A percentile compares a stretch with the other conserved stretches of the same genome.
phyloP scores from a whole-genome alignment of 2,329 filamentous ascomycete species.

The Colletotrichum plurivorum region DNA sequence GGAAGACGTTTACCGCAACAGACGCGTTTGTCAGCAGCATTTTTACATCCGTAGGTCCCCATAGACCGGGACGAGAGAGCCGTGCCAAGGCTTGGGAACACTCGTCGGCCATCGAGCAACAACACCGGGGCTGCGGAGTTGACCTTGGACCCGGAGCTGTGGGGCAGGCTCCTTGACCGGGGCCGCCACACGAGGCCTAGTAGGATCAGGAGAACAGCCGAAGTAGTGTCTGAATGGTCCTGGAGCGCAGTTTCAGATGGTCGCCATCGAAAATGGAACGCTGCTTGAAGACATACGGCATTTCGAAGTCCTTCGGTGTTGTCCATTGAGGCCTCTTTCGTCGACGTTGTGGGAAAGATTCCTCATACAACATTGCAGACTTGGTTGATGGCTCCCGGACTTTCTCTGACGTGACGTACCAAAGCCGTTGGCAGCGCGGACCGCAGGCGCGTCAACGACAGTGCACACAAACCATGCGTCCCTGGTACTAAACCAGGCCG shows the following conservation, averaged over 20 bases:
- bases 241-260: neutral
- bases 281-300: neutral
- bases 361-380: neutral
- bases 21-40: neutral
- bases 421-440: conserved; percentile 7
- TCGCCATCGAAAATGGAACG: neutral
- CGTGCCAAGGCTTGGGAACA: conserved; percentile 21
- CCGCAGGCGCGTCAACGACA: conserved; percentile 13
- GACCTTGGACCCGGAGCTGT: conserved; percentile 26
- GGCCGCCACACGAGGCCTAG: conserved; percentile 10
- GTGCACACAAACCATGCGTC: conserved; percentile 14
- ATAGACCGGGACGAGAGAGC: conserved; percentile 8
- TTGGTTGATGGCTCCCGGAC: neutral
- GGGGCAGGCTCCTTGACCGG: conserved; percentile 5
- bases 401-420: neutral
- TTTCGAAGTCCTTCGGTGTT: neutral
- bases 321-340: neutral
- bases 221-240: conserved; percentile 8
- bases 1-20: conserved; percentile 5
- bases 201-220: neutral
- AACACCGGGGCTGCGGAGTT: conserved; percentile 24
- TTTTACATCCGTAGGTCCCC: neutral
- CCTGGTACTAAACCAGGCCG: neutral
- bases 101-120: conserved; percentile 3
- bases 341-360: neutral